These are phyloP conservation scores for Rhodotorula babjevae DNA, from an alignment of 768 basidiomycete species.

Conservation along the genomic window DNA sequence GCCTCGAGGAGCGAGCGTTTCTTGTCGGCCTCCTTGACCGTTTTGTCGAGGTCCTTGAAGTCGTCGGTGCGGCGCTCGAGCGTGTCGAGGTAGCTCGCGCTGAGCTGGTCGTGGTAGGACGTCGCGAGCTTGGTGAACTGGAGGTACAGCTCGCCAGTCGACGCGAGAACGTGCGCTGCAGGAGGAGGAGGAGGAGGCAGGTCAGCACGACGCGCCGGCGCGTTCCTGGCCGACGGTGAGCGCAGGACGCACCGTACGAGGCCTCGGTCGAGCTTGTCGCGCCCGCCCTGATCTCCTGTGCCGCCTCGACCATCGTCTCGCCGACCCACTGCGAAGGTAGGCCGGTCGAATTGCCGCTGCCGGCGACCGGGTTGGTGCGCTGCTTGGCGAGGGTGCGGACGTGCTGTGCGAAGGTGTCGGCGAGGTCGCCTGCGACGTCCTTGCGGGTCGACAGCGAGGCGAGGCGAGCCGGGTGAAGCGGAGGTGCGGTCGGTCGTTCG, in stretches of 20 bases:
- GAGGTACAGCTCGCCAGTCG: background rate
- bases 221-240: too few species aligned
- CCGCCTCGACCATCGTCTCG: background rate
- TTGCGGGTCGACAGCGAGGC: background rate
- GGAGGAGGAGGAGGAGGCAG: too few species aligned
- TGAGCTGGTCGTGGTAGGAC: background rate
- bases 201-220: background rate
- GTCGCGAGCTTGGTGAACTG: background rate
- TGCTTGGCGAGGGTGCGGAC: constrained; percentile 8
- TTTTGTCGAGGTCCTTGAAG: background rate
- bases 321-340: constrained; percentile 2
- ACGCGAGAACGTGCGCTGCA: background rate
- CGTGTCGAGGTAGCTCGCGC: background rate
- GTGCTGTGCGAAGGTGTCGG: background rate
- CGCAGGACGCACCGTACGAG: background rate
- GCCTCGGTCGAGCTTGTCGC: background rate
- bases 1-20: constrained; percentile 11
- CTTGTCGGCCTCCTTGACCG: constrained; percentile 20
- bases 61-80: constrained; percentile 3
- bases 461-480: background rate
- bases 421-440: background rate
- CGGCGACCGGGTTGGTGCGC: background rate
- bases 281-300: background rate
- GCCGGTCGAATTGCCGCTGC: background rate
- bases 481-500: background rate